Evolutionary conservation across 1,284 basidiomycete species (phyloP).

Genomic region (Hypsizygus ulmarius): DNA sequence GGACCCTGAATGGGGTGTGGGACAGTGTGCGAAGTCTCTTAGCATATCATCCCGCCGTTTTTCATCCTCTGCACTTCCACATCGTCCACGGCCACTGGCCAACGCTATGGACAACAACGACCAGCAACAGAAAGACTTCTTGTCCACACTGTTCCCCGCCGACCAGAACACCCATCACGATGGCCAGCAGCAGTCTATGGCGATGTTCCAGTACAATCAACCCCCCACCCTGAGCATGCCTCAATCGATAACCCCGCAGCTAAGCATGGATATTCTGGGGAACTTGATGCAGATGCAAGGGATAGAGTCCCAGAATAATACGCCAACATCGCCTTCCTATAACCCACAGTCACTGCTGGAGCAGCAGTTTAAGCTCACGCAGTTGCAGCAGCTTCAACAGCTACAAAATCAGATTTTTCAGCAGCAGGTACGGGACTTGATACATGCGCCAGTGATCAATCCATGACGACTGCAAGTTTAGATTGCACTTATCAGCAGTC

Average conservation of each 20-base stretch:
- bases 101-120: conserved; percentile 27
- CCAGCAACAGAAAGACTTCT: conserved; percentile 40
- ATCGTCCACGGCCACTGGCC: conserved; percentile 7
- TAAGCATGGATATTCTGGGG: conserved; percentile 48
- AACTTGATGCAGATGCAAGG: conserved; percentile 46
- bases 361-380: conserved; percentile 68
- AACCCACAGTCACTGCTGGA: conserved; percentile 35
- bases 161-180: conserved; percentile 25
- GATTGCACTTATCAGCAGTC: conserved; percentile 73
- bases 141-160: conserved; percentile 40
- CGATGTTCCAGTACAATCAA: conserved; percentile 11
- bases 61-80: conserved; percentile 9
- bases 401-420: conserved; percentile 81
- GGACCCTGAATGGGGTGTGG: conserved; percentile 7
- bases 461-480: conserved; percentile 25
- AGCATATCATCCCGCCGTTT: not conserved
- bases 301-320: conserved; percentile 26
- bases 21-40: not conserved
- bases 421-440: conserved; percentile 58
- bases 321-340: conserved; percentile 18
- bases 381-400: conserved; percentile 74
- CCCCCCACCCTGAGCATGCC: conserved; percentile 12
- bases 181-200: conserved; percentile 19
- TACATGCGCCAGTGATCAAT: not conserved
- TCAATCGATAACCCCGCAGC: conserved; percentile 21